Percentiles rank a stretch among this genome's conserved stretches.
phyloP scores from a whole-genome alignment of 352 stramenopile genomes.

The Ophiocytium majus region DNA sequence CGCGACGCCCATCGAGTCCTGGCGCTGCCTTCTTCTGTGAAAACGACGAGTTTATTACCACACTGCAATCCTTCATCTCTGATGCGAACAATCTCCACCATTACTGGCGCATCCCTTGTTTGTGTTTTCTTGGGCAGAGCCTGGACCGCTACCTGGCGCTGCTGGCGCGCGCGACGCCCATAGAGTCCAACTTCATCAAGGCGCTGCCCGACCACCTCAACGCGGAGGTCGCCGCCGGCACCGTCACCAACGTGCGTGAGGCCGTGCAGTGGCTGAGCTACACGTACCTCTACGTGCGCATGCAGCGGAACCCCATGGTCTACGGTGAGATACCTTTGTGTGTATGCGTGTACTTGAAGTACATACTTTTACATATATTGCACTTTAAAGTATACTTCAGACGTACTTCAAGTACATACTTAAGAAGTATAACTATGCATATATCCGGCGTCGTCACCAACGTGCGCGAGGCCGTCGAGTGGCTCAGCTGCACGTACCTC shows the following conservation, averaged over 20 bases:
- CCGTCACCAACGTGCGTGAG: slow-evolving; percentile 93
- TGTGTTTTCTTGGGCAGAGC: slow-evolving; percentile 56
- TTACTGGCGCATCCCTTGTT: too few relatives aligned
- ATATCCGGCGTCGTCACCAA: slow-evolving; percentile 96
- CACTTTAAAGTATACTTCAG: too few relatives aligned
- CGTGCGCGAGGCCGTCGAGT: slow-evolving; percentile 89
- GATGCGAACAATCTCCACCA: too few relatives aligned
- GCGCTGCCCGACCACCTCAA: slow-evolving; percentile 97
- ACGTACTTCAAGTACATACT: too few relatives aligned
- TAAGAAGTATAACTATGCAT: too few relatives aligned
- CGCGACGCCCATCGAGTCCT: slow-evolving; percentile 95
- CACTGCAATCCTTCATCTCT: too few relatives aligned
- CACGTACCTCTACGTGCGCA: slow-evolving; percentile 98
- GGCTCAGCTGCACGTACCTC: slow-evolving; percentile 98
- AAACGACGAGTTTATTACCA: too few relatives aligned
- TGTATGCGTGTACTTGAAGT: too few relatives aligned
- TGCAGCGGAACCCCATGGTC: slow-evolving; percentile 93
- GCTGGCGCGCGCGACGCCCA: slow-evolving; percentile 90
- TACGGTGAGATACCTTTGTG: too few relatives aligned
- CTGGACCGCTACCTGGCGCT: slow-evolving; percentile 87
- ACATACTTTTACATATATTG: too few relatives aligned
- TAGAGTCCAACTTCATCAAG: slow-evolving; percentile 97
- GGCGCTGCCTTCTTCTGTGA: too few relatives aligned
- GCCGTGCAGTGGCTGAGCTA: slow-evolving; percentile 93
- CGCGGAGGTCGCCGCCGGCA: slow-evolving; percentile 96